Base-by-base conservation (phyloP, 164 flowering plant species). In the Stephania cephalantha region DNA sequence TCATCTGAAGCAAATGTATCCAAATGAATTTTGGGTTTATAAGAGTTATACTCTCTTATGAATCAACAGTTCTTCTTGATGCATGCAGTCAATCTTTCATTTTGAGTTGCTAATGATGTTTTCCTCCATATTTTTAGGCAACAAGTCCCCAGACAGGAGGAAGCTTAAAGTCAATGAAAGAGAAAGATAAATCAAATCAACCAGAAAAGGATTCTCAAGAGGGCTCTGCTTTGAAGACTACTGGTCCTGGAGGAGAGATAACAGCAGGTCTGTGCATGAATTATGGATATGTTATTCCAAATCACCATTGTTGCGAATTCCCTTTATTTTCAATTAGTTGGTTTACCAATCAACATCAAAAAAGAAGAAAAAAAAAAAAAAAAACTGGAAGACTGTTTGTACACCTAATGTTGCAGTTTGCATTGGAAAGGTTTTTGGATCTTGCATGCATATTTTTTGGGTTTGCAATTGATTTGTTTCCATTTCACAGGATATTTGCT, bases 121-220 rank as follows among this genome's bases (percentile, higher is more conserved):
- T 73, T 50, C 69, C 50, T 22, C 55, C 45, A 20, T 74, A 46
- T 68, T 55, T 73, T 64, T 75, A 95, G 99, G 97, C 97, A 63
- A 85, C 95, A 64, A 95, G 98, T 82, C 98, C 99, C 73, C 99
- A 90, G 78, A 90, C 90, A 75, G 90, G 94, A 71, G 93, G 94
- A 73, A 92, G 86, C 84, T 79, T 90, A 82, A 95, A 95, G 83
- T 88, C 97, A 45, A 81, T 88, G 89, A 95, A 95, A 79, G 99
- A 95, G 89, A 95, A 95, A 79, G 99, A 95, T 4, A 95, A 95
- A 83, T 67, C 89, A 17, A 61, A 65, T 70, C 84, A 83, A 75
- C 79, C 83, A 76, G 98, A 92, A 71, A 95, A 93, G 78, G 99
- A 95, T 75, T 84, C 75, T 29, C 90, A 85, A 78, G 99, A 92